phyloP scores from a whole-genome alignment of 2,329 filamentous ascomycete species.

The Cladosporium sp. region DNA sequence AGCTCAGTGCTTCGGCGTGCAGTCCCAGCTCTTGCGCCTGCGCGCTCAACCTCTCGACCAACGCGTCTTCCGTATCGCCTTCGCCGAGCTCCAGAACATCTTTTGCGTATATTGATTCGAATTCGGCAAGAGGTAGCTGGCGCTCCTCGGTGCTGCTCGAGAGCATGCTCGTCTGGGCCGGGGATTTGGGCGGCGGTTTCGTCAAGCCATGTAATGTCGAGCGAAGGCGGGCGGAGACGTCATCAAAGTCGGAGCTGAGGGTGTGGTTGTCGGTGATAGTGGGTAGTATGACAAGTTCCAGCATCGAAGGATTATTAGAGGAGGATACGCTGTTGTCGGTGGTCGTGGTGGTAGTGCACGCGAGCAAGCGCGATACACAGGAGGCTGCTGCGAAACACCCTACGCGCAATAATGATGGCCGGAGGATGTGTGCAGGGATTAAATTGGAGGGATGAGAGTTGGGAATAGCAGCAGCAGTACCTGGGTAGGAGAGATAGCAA shows the following conservation, averaged over 20 bases:
- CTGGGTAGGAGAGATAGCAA: too few species aligned
- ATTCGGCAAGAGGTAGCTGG: conserved; percentile 7
- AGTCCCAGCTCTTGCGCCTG: conserved; percentile 28
- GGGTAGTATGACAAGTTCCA: conserved; percentile 7
- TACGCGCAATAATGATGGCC: conserved; percentile 5
- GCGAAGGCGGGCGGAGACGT: conserved; percentile 8
- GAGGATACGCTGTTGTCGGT: neutral
- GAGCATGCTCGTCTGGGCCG: conserved; percentile 4
- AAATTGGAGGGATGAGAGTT: too few species aligned
- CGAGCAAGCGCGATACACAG: conserved; percentile 4
- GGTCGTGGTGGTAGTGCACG: neutral
- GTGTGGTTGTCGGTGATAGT: neutral
- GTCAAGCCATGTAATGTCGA: conserved; percentile 3
- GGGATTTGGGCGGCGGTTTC: neutral
- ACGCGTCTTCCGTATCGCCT: conserved; percentile 26
- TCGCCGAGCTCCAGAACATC: conserved; percentile 28
- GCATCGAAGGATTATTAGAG: conserved; percentile 2
- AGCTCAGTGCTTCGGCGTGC: conserved; percentile 13
- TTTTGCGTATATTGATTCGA: conserved; percentile 19
- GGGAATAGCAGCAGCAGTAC: too few species aligned
- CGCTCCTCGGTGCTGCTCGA: conserved; percentile 7
- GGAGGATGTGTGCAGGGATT: conserved; percentile 5
- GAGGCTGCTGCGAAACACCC: neutral
- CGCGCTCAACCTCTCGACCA: conserved; percentile 24
- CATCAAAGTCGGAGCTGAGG: conserved; percentile 8